Conservation (phyloP, 495 filamentous ascomycete genomes). For the Podospora pseudocomata region DNA sequence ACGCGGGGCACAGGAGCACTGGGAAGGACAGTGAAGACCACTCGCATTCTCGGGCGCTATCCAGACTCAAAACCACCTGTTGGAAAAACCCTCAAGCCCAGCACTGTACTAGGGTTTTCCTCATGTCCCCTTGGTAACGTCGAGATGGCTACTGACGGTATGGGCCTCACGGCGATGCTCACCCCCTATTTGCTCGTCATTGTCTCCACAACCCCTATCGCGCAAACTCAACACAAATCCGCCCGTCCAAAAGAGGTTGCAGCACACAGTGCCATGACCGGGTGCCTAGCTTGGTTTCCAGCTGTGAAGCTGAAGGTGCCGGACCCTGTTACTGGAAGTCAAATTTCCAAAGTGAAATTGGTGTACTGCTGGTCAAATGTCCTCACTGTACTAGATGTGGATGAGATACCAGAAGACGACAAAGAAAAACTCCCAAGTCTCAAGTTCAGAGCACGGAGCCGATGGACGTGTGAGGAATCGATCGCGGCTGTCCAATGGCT, state of each 20-base stretch:
- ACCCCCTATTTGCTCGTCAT: slow-evolving; percentile 95
- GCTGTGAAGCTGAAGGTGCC: slow-evolving; percentile 84
- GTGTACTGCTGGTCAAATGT: slow-evolving; percentile 98
- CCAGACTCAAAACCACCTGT: slow-evolving; percentile 56
- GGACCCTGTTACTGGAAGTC: slow-evolving; percentile 51
- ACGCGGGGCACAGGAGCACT: slow-evolving; percentile 85
- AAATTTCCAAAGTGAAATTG: slow-evolving; percentile 74
- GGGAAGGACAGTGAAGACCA: slow-evolving; percentile 80
- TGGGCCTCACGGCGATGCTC: slow-evolving; percentile 92
- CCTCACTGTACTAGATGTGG: slow-evolving; percentile 83
- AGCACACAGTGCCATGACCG: slow-evolving; percentile 85
- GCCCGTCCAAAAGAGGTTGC: slow-evolving; percentile 84
- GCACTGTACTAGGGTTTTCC: slow-evolving; percentile 89
- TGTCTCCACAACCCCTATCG: slow-evolving; percentile 92
- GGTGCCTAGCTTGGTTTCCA: slow-evolving; percentile 95
- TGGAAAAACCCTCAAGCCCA: slow-evolving; percentile 76
- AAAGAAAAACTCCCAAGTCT: slow-evolving; percentile 69
- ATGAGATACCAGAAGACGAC: slow-evolving; percentile 64
- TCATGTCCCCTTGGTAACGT: slow-evolving; percentile 88
- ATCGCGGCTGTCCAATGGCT: slow-evolving; percentile 98
- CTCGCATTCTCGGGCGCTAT: slow-evolving; percentile 87
- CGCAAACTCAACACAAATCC: slow-evolving; percentile 93
- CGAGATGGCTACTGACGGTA: slow-evolving; percentile 77
- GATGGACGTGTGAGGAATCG: slow-evolving; percentile 91
- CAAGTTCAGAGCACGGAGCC: slow-evolving; percentile 74